Evolutionary conservation across 371 early-diverging fungal species (phyloP).

Genomic region (Actinomortierella ambigua): DNA sequence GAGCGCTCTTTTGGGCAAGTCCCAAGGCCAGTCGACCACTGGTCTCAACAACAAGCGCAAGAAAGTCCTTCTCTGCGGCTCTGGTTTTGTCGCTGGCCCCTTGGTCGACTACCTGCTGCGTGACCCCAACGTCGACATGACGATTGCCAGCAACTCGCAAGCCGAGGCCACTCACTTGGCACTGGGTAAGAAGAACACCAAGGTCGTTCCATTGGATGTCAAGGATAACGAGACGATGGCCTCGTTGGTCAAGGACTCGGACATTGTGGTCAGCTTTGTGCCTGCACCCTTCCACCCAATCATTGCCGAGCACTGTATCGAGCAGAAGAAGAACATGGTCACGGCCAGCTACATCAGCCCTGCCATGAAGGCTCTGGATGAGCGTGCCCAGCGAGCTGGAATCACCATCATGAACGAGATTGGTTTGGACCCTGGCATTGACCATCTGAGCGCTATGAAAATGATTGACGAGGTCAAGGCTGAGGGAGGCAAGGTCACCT

Average conservation of each 20-base stretch:
- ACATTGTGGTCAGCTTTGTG: slow-evolving; percentile 93
- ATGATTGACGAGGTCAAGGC: slow-evolving; percentile 87
- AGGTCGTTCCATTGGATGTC: slow-evolving; percentile 59
- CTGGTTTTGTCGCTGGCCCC: slow-evolving; percentile 94
- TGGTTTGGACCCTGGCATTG: slow-evolving; percentile 98
- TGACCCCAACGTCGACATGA: slow-evolving; percentile 68
- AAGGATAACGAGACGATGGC: slow-evolving; percentile 57
- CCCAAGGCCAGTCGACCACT: slow-evolving; percentile 11
- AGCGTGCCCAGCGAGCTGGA: slow-evolving; percentile 80
- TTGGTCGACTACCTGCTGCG: slow-evolving; percentile 81
- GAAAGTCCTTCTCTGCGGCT: slow-evolving; percentile 77
- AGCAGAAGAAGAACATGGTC: slow-evolving; percentile 91
- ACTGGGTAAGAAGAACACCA: slow-evolving; percentile 55
- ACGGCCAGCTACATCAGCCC: slow-evolving; percentile 96
- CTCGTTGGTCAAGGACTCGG: slow-evolving; percentile 71
- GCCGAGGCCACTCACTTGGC: slow-evolving; percentile 75
- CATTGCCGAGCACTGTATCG: slow-evolving; percentile 83
- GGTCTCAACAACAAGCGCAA: slow-evolving; percentile 39
- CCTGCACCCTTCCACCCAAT: slow-evolving; percentile 93
- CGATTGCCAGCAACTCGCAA: slow-evolving; percentile 80
- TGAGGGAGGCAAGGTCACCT: slow-evolving; percentile 72
- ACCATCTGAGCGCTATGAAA: slow-evolving; percentile 97
- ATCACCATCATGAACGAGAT: slow-evolving; percentile 96
- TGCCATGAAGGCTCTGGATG: slow-evolving; percentile 83
- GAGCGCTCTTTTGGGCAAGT: slow-evolving; percentile 29